A percentile compares a stretch with the other conserved stretches of the same genome.
Conservation (phyloP, 225 moss, liverwort and hornwort species). For the Thuidium tamariscinum region DNA sequence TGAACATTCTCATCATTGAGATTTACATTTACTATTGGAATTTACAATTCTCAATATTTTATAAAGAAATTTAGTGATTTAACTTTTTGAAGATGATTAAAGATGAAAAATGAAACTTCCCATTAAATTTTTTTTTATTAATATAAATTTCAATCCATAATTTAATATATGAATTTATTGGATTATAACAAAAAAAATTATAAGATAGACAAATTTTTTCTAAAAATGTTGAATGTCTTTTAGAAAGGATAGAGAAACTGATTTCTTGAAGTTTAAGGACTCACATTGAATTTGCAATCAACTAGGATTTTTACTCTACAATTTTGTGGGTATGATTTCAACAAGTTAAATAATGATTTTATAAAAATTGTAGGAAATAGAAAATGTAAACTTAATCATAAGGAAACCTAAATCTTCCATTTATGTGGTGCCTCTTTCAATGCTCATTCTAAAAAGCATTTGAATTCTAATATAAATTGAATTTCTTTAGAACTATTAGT, state of each 20-base stretch:
- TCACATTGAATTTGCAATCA: not conserved
- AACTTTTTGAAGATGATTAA: not conserved
- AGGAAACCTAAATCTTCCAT: too few species aligned
- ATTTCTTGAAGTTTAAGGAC: too few species aligned
- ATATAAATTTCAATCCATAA: fast-evolving
- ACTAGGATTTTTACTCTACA: not conserved
- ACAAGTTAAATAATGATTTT: too few species aligned
- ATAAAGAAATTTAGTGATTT: not conserved
- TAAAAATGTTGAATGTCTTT: not conserved
- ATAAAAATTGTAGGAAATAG: too few species aligned
- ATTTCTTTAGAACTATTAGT: too few species aligned
- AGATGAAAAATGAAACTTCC: not conserved
- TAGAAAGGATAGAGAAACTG: fast-evolving
- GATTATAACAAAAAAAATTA: not conserved
- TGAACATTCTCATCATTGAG: not conserved
- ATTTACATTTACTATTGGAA: not conserved
- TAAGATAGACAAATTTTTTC: fast-evolving
- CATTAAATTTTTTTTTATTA: not conserved
- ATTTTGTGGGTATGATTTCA: too few species aligned
- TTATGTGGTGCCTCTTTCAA: too few species aligned
- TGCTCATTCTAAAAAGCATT: too few species aligned
- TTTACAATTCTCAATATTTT: not conserved
- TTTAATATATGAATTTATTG: not conserved
- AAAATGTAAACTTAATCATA: too few species aligned
- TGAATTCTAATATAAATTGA: too few species aligned